Evolutionary conservation across 31 red algal species (phyloP), one percentile per base, ranked within the genome.

Genomic region (Odonthalia washingtoniensis): DNA sequence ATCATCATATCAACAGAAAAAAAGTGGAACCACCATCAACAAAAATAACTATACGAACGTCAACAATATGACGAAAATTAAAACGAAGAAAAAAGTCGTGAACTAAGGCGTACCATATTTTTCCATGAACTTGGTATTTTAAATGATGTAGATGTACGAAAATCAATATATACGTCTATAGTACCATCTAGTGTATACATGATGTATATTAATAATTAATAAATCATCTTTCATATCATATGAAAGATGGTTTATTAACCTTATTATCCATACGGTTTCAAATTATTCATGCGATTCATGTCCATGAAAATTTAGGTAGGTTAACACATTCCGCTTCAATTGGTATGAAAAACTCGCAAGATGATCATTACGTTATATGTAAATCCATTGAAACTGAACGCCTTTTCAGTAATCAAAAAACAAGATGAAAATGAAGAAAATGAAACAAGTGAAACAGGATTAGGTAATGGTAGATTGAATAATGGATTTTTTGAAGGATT

Each of bases 381-480:
- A 35, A 3, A 28, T 68, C 26, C 3, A 2, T 4, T 41, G 4
- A 33, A 1, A 44, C 38, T 17, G 1, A 52, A 49, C 33, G 73
- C 16, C 46, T 60, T 60, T 44, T 32, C 5, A 44, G 17, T n/a
- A n/a, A n/a, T n/a, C n/a, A n/a, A n/a, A n/a, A n/a, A n/a, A n/a
- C n/a, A n/a, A n/a, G n/a, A n/a, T n/a, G n/a, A n/a, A n/a, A n/a
- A n/a, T 16, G 72, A 42, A 21, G 18, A 39, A 24, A 78, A 78
- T 16, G n/a, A n/a, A n/a, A n/a, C n/a, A 57, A n/a, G 12, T 57
- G 89, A 91, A 72, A 95, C 75, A 4, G 93, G 93, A 61, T 81
- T 95, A 38, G 93, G 93, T 2, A 75, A 72, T 41, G 93, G 93
- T 40, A 91, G 76, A 69, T 67, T 75, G 30, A 43, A 49, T 35